Base-by-base conservation (phyloP, 2,329 filamentous ascomycete genomes). In the Scleromitrula shiraiana region DNA sequence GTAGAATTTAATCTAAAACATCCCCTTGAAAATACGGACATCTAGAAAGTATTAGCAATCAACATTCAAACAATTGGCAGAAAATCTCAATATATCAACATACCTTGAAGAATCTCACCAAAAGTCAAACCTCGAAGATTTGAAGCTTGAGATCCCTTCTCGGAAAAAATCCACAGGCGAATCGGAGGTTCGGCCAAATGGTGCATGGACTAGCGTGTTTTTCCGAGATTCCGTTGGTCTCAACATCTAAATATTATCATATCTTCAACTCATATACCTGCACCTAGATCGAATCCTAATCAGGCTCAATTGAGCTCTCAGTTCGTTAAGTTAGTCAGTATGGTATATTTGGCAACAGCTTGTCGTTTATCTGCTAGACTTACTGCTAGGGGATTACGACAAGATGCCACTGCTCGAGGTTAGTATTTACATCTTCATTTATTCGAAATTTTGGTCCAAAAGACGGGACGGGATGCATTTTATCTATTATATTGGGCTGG, bases 341-440 rank as follows among this genome's bases (percentile, higher is more conserved):
- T 86, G 82, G 80, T 82, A 65, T 83, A 81, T 60, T 70, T 85
- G 63, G 74, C 75, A 64, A 70, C 76, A 64, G 78, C 75, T 63
- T 82, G 76, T 67, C 80, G 81, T 62, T 67, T 79, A 57, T 83
- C 82, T 54, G 74, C 75, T 58, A 75, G 82, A 61, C 69, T 81
- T 63, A 74, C 75, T 41, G 66, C 72, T 57, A 70, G 74, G 57
- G 72, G 75, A 64, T 65, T 78, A 55, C 68, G 73, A 57, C 69
- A 69, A 58, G 70, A 79, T 71, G 74, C 70, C 56, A 62, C 73
- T 55, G 65, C 70, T 59, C 73, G 82, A 76, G 75, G 81, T 85
- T 68, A 60, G 74, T 65, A 48, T 45, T 52, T 27, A 30, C 22
- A 26, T 29, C 22, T n/a, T n/a, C n/a, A n/a, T n/a, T n/a, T n/a